A percentile compares a stretch with the other conserved stretches of the same genome.
Conservation (phyloP, 23 red algal genomes). For the Gracilariopsis chorda region DNA sequence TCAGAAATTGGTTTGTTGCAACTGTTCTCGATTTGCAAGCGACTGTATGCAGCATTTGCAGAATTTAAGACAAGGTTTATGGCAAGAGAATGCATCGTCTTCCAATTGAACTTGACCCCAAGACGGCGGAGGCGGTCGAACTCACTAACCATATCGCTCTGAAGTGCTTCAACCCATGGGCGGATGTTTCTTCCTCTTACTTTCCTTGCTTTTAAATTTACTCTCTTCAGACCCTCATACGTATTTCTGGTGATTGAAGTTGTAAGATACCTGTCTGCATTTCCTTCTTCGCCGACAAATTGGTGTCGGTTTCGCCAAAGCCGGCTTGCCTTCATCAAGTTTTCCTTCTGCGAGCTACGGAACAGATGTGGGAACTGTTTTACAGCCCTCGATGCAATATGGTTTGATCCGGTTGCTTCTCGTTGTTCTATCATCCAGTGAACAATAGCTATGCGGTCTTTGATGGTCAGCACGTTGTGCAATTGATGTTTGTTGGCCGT, state of each 20-base stretch:
- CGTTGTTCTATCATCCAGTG: neutral
- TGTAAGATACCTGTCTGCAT: neutral
- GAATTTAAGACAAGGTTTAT: neutral
- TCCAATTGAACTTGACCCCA: conserved; percentile 18
- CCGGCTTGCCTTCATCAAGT: neutral
- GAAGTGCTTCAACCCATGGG: neutral
- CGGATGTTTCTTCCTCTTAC: neutral
- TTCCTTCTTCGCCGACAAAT: neutral
- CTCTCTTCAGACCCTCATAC: neutral
- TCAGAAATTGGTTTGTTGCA: neutral
- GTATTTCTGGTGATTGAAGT: neutral
- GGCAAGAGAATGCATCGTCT: neutral
- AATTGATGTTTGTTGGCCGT: no score
- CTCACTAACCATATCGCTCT: neutral
- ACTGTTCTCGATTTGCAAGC: neutral
- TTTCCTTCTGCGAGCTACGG: neutral
- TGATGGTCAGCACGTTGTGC: neutral
- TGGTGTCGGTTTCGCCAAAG: neutral
- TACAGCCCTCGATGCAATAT: neutral
- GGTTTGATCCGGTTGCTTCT: neutral
- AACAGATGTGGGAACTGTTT: neutral
- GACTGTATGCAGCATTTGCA: neutral
- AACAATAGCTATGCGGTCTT: neutral
- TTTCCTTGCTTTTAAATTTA: neutral
- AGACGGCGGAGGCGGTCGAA: neutral